These are phyloP conservation scores for Oemleria cerasiformis DNA, from an alignment of 306 rosid species.

Conservation along the genomic window DNA sequence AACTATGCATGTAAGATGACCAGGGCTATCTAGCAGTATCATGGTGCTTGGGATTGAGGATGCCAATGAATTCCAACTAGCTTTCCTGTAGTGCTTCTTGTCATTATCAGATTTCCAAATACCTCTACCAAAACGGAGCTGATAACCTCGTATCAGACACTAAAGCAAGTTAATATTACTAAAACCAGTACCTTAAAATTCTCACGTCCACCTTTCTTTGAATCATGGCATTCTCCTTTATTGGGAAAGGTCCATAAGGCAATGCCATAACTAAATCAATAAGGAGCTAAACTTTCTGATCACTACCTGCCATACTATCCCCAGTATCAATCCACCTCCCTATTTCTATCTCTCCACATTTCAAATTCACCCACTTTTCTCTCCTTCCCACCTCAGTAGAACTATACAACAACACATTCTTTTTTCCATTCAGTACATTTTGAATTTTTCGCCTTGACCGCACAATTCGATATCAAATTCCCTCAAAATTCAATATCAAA, in stretches of 20 bases:
- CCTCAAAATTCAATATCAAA: not conserved
- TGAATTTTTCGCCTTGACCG: not conserved
- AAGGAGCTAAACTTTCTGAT: not conserved
- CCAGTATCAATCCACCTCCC: not conserved
- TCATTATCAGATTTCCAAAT: not conserved
- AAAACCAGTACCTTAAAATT: not conserved
- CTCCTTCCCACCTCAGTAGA: not conserved
- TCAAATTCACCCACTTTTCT: not conserved
- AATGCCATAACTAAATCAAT: not conserved
- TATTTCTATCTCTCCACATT: not conserved
- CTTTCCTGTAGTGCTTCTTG: not conserved
- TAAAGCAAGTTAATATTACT: not conserved
- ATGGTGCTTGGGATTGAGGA: not conserved
- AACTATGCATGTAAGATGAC: not conserved
- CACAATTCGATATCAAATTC: constrained; percentile 1
- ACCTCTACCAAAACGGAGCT: not conserved
- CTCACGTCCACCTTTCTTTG: not conserved
- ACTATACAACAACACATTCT: not conserved
- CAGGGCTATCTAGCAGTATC: not conserved
- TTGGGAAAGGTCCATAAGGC: not conserved
- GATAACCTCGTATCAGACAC: not conserved
- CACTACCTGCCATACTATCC: not conserved
- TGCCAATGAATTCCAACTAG: not conserved
- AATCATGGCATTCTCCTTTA: not conserved
- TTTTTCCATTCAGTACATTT: not conserved